Base-by-base conservation (phyloP, 805 yeast genomes). In the Vanderwaltozyma verrucispora region DNA sequence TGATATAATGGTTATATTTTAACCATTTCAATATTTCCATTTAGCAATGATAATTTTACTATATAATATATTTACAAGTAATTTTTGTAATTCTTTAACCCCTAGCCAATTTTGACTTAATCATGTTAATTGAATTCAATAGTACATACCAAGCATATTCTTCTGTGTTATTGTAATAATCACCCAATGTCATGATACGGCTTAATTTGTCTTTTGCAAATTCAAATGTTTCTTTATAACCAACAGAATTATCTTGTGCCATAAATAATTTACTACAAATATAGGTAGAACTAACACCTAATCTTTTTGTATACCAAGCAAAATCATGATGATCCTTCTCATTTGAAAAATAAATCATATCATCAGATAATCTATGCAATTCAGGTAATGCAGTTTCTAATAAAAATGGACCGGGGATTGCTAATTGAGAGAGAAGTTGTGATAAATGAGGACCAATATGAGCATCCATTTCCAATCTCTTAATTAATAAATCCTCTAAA, bases 241-340 rank as follows among this genome's bases (percentile, higher is more conserved):
- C 70, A 2, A 54, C 50, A 16, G 89, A 77, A 17, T 64, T 65
- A 57, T 89, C 96, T 47, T 72, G 79, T 31, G 84, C 64, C 92
- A 80, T 81, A 63, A 74, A 85, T 43, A 85, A 62, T 57, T 89
- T 96, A 28, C 81, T 64, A 28, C 80, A 73, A 2, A 82, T 81
- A 56, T 83, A 85, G 2, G 81, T 71, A 2, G 81, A 68, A 18
- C 83, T 71, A 13, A 89, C 54, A 8, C 82, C 71, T 13, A 80
- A 63, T 46, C 98, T 68, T 53, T 87, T 83, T n/a, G 94, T 67
- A 59, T 89, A 89, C 98, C 98, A 89, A 3, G 85, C 80, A 55
- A 82, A 78, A 57, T 86, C 95, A 15, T 63, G 48, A 33, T 52
- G 51, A 46, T 77, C 77, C 16, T 92, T 72, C 54, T 88, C 96